Percentiles rank a stretch among this genome's conserved stretches.
Conservation (phyloP, 805 yeast genomes). For the Ascoidea asiatica region DNA sequence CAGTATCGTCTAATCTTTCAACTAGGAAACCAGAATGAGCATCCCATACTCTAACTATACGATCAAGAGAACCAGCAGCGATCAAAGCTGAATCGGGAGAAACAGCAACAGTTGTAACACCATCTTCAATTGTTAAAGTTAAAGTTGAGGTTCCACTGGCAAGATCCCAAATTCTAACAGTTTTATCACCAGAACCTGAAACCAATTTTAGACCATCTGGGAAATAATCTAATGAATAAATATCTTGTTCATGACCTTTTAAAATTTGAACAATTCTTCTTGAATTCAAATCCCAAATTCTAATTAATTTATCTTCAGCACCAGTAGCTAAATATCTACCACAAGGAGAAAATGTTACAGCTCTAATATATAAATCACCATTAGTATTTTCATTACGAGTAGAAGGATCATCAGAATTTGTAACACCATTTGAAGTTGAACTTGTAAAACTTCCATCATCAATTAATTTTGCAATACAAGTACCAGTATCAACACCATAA, state of each 20-base stretch:
- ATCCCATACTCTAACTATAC: constrained; percentile 96
- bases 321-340: constrained; percentile 62
- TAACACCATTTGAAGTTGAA: constrained; percentile 22
- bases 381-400: constrained; percentile 35
- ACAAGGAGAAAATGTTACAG: constrained; percentile 94
- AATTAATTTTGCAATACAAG: constrained; percentile 69
- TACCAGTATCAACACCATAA: constrained; percentile 85
- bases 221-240: constrained; percentile 88
- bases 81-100: constrained; percentile 89
- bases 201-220: constrained; percentile 89
- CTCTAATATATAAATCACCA: constrained; percentile 83
- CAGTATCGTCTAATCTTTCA: constrained; percentile 84
- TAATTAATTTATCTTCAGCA: constrained; percentile 78
- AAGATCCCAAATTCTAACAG: constrained; percentile 94
- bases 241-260: constrained; percentile 95
- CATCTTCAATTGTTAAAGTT: constrained; percentile 88
- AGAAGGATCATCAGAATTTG: constrained; percentile 20
- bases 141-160: constrained; percentile 79
- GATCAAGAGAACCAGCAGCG: constrained; percentile 93
- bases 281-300: constrained; percentile 90
- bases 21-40: constrained; percentile 83
- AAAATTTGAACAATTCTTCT: constrained; percentile 75
- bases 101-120: constrained; percentile 95
- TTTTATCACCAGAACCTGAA: constrained; percentile 92
- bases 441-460: constrained; percentile 51